Percentiles rank a stretch among this genome's conserved stretches.
phyloP scores from a whole-genome alignment of 2,329 filamentous ascomycete species.

The Verticillium klebahnii region DNA sequence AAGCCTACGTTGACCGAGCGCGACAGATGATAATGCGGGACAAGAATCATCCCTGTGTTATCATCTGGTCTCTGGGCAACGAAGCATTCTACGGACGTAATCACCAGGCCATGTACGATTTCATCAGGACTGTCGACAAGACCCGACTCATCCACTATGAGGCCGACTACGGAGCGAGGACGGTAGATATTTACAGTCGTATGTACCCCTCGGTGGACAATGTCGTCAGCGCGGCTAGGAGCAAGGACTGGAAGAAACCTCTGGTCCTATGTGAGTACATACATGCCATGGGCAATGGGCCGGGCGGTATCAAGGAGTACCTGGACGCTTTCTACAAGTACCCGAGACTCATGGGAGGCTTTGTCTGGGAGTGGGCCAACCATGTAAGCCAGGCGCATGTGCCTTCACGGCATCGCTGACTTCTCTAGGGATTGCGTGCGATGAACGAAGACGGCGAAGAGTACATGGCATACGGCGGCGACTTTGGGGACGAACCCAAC shows the following conservation, averaged over 20 bases:
- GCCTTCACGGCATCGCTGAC: slow-evolving; percentile 16
- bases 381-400: slow-evolving; percentile 32
- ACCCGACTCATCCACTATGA: slow-evolving; percentile 63
- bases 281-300: slow-evolving; percentile 70
- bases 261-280: slow-evolving; percentile 52
- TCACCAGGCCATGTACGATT: slow-evolving; percentile 63
- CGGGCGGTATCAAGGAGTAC: slow-evolving; percentile 63
- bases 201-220: slow-evolving; percentile 58
- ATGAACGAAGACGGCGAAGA: slow-evolving; percentile 35
- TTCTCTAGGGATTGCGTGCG: slow-evolving; percentile 33
- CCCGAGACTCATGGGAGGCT: slow-evolving; percentile 52
- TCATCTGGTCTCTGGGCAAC: slow-evolving; percentile 70
- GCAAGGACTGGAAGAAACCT: slow-evolving; percentile 46
- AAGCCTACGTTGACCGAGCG: slow-evolving; percentile 64
- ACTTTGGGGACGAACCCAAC: slow-evolving; percentile 57
- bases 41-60: slow-evolving; percentile 57
- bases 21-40: slow-evolving; percentile 57
- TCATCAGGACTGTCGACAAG: slow-evolving; percentile 51
- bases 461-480: slow-evolving; percentile 56
- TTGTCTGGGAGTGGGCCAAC: slow-evolving; percentile 62
- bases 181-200: slow-evolving; percentile 58
- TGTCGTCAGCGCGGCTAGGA: slow-evolving; percentile 33
- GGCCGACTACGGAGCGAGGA: slow-evolving; percentile 51
- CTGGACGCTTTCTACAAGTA: slow-evolving; percentile 58
- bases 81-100: slow-evolving; percentile 68